Percentiles rank a stretch among this genome's conserved stretches.
Evolutionary conservation across 2,329 filamentous ascomycete genomes (phyloP).

Genomic region (Raffaelea ambrosiae): DNA sequence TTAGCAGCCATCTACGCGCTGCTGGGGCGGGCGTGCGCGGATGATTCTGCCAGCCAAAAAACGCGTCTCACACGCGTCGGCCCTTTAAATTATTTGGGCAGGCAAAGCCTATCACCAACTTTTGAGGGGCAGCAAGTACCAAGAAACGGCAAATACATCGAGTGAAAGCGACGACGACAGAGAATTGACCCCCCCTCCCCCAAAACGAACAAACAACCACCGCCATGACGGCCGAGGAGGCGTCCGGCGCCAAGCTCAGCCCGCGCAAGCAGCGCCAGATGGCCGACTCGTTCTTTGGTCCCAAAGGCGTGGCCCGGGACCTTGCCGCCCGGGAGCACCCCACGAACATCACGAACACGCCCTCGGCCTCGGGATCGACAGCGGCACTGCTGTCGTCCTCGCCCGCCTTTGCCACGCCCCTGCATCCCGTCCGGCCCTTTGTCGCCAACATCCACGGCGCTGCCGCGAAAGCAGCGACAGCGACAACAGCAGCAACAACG

Average conservation of each 20-base stretch:
- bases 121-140: not conserved
- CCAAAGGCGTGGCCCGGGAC: constrained; percentile 12
- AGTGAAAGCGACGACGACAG: too few relatives aligned
- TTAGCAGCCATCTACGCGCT: not conserved
- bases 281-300: constrained; percentile 29
- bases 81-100: not conserved
- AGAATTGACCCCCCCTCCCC: not conserved
- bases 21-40: not conserved
- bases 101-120: too few relatives aligned
- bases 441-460: constrained; percentile 41
- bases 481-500: constrained; percentile 70
- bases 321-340: not conserved
- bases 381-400: constrained; percentile 78
- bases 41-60: constrained; percentile 11
- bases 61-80: constrained; percentile 11
- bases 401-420: constrained; percentile 80
- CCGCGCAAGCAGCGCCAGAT: constrained; percentile 18
- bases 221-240: constrained; percentile 15
- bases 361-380: constrained; percentile 19
- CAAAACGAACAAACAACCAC: not conserved
- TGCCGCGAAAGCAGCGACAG: constrained; percentile 65
- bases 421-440: constrained; percentile 65
- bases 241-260: constrained; percentile 13
- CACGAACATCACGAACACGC: constrained; percentile 16
- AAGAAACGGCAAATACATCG: too few relatives aligned